Evolutionary conservation across 345 rosid species (phyloP), one percentile per base, ranked within the genome.

Genomic region (Populus euphratica): DNA sequence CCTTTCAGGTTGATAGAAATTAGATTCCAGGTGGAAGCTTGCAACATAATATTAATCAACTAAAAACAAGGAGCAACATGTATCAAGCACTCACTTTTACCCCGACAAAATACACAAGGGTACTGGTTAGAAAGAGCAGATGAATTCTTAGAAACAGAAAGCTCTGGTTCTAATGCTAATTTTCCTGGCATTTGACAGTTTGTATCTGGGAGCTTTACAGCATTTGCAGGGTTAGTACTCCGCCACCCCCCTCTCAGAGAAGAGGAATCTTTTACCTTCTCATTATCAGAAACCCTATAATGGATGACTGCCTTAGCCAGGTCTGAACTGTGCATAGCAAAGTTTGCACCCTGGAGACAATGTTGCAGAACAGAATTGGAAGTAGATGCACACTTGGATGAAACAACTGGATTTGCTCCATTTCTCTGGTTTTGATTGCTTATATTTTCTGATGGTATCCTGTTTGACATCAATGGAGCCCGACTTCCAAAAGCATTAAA

Each of bases 81-180:
- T 25, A 31, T 79, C 56, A 44, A 70, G 63, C 27, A 81, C 90
- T 87, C 72, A 89, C 92, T 82, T 79, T 75, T 79, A 73, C 81
- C 83, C 76, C 78, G 67, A 77, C 90, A 89, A 69, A 77, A 83
- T 16, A 89, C 83, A 23, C 81, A 86, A 36, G 86, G 90, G 74
- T 83, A 79, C 56, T 68, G 78, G 29, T 81, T 74, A 29, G 80
- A 5, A 78, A 44, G 35, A 33, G 43, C 33, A 41, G 82, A 76
- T 72, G 84, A 41, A 77, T 35, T 83, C 68, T 73, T 67, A 47
- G 76, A 72, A 36, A 69, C 69, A 76, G 72, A 81, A 27, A 65
- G 56, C 62, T 81, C 78, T 77, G 81, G 66, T 68, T 76, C 74
- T 21, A 54, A 35, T 2, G 83, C 67, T 49, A 73, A 38, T 54